Conservation (phyloP, 306 rosid species). For the Ammopiptanthus mongolicus region DNA sequence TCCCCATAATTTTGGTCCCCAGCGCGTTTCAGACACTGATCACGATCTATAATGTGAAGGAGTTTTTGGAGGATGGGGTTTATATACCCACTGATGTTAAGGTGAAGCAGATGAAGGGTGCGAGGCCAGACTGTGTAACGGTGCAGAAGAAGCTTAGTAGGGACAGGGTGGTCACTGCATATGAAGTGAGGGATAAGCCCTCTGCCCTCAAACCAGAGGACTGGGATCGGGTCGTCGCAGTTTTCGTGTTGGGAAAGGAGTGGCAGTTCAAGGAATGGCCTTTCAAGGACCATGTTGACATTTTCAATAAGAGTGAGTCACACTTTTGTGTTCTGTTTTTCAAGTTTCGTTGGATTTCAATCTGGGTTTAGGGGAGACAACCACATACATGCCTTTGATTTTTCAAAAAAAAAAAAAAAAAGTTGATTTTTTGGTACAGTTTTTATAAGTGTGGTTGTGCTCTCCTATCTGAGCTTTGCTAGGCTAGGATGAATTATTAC, state of each 20-base stretch:
- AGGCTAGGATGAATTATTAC: background rate
- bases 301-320: constrained; percentile 41
- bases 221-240: constrained; percentile 97
- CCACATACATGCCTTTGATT: background rate
- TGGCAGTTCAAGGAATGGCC: constrained; percentile 67
- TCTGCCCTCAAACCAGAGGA: constrained; percentile 80
- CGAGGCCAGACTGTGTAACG: constrained; percentile 88
- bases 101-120: constrained; percentile 92
- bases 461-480: background rate
- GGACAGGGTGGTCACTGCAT: constrained; percentile 92
- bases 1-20: constrained; percentile 86
- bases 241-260: constrained; percentile 92
- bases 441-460: background rate
- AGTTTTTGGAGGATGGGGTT: constrained; percentile 90
- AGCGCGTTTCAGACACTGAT: constrained; percentile 91
- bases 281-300: constrained; percentile 47
- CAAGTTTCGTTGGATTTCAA: background rate
- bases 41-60: constrained; percentile 87
- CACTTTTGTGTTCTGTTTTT: background rate
- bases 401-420: no score
- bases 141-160: constrained; percentile 99
- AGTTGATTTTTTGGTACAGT: background rate
- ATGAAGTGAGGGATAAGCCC: constrained; percentile 97
- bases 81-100: constrained; percentile 83
- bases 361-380: background rate